Evolutionary conservation across 2,329 filamentous ascomycete species (phyloP).

Genomic region (Clarireedia monteithiana): DNA sequence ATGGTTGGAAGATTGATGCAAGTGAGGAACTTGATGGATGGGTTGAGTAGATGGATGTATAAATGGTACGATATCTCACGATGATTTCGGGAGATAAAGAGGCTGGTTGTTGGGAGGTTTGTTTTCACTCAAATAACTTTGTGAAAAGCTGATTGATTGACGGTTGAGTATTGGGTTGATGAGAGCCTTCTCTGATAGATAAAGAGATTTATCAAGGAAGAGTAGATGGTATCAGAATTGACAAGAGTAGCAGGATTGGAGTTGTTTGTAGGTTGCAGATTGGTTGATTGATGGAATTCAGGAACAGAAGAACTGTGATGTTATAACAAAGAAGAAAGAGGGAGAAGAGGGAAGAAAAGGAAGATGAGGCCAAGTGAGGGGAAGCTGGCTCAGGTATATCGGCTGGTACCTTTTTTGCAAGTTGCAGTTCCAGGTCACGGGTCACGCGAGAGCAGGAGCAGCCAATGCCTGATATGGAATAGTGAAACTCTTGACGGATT

Average conservation of each 20-base stretch:
- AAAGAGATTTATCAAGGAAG: neutral
- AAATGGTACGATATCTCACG: no score
- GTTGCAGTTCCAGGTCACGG: no score
- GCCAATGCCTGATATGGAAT: no score
- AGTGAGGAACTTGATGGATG: neutral
- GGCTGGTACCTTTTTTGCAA: no score
- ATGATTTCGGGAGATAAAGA: no score
- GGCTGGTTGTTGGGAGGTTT: neutral
- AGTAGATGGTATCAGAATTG: no score
- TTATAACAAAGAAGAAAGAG: constrained; percentile 1
- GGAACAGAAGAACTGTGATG: neutral
- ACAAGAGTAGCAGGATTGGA: neutral
- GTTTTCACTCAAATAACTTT: neutral
- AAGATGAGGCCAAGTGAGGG: neutral
- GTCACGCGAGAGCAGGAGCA: no score
- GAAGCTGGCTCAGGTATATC: neutral
- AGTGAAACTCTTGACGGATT: no score
- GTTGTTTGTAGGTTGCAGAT: neutral
- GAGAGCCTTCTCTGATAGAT: neutral
- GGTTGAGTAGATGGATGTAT: no score
- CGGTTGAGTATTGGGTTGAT: neutral
- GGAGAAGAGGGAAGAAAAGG: neutral
- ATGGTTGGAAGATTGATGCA: constrained; percentile 31
- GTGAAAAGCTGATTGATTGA: neutral
- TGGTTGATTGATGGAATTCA: neutral